Base-by-base conservation (phyloP, 306 rosid species). In the Dryas octopetala region DNA sequence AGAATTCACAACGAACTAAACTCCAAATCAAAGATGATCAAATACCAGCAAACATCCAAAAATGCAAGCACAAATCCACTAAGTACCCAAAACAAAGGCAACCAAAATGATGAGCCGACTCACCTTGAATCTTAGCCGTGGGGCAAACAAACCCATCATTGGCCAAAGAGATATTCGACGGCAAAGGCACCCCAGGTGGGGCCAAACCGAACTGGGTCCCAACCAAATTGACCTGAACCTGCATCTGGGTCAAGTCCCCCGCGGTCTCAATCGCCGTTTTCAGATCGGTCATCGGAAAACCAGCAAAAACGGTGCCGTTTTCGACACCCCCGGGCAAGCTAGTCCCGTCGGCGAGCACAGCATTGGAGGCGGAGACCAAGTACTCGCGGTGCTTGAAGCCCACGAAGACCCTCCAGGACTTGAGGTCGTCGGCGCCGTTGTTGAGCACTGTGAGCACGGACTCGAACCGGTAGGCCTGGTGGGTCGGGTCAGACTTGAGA, bases 231-330 rank as follows among this genome's bases (percentile, higher is more conserved):
- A 96, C 84, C 91, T 83, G 86, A 57, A 82, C 90, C 79, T 85
- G 82, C 96, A 89, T 92, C 96, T 96, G 98, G 51, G 84, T 81
- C 81, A 88, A 40, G 61, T 96, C 99, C 0, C 99, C 99, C 1
- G 99, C 99, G 0, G 99, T 96, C 74, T 89, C 86, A 15, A 82
- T 85, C 62, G 99, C 99, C 52, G 99, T 90, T 78, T 89, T 89
- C 75, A 96, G 96, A 81, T 96, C 98, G 1, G 93, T 85, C 92
- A 73, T 71, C 6, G 99, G 92, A 10, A 67, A 89, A 2, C 99
- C 99, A 0, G 91, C 89, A 1, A 96, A 87, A 51, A 91, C 62
- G 7, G 98, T 92, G 16, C 97, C 99, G 70, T 92, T 96, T 0
- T 86, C 93, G 4, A 96, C 97, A 2, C 61, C 46, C 23, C 86